A percentile compares a stretch with the other conserved stretches of the same genome.
These are phyloP conservation scores for Kwoniella shivajii DNA, from an alignment of 1,284 basidiomycete species.

Conservation along the genomic window DNA sequence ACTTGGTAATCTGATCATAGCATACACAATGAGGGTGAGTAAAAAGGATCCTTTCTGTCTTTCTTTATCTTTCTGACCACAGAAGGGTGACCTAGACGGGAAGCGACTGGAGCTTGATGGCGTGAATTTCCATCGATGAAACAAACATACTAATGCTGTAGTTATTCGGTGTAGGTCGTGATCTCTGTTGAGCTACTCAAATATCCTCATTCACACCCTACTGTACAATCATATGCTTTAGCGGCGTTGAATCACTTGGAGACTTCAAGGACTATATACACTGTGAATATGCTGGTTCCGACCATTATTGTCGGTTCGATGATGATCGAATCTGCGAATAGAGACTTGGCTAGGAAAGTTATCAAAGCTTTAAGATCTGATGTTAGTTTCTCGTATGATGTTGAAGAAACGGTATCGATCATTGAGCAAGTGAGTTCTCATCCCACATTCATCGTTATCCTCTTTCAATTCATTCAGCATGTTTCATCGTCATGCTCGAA, in stretches of 20 bases:
- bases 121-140: background rate
- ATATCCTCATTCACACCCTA: constrained; percentile 18
- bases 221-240: constrained; percentile 15
- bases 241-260: constrained; percentile 12
- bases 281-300: constrained; percentile 17
- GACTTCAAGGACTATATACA: background rate
- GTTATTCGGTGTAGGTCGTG: constrained; percentile 12
- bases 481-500: too few relatives aligned
- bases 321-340: constrained; percentile 15
- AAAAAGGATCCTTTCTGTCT: background rate
- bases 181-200: constrained; percentile 20
- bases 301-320: constrained; percentile 21
- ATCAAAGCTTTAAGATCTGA: constrained; percentile 11
- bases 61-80: too few relatives aligned
- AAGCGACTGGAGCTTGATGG: too few relatives aligned
- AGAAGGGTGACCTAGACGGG: too few relatives aligned
- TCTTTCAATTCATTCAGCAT: too few relatives aligned
- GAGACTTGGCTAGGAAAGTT: constrained; percentile 5
- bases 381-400: constrained; percentile 20
- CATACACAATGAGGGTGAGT: constrained; percentile 18
- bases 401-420: constrained; percentile 18
- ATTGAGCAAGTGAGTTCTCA: constrained; percentile 15
- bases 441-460: too few relatives aligned
- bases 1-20: constrained; percentile 18
- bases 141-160: background rate